These are phyloP conservation scores for Fagopyrum homotropicum DNA, from an alignment of 148 eudicot genomes.

Conservation along the genomic window DNA sequence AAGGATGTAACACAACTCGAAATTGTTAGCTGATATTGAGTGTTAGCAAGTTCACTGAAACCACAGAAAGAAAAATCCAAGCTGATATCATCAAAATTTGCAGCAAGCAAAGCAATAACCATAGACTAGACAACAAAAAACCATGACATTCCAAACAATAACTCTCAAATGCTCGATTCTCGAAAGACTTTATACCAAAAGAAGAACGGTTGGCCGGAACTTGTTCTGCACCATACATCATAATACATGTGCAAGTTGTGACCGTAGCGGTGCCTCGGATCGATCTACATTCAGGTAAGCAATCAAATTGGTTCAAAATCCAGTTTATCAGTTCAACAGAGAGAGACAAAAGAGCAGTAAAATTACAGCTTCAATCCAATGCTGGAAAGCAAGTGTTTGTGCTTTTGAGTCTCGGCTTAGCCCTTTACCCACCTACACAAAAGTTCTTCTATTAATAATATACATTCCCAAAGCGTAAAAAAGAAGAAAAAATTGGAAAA, in stretches of 20 bases:
- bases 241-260: constrained; percentile 80
- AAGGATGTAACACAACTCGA: neutral
- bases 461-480: neutral
- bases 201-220: constrained; percentile 89
- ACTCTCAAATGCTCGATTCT: neutral
- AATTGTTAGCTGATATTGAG: neutral
- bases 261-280: constrained; percentile 96
- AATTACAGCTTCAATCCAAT: constrained; percentile 97
- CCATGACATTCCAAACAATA: neutral
- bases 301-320: neutral
- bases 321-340: neutral
- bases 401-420: constrained; percentile 70
- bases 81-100: neutral
- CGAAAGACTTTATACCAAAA: constrained; percentile 56
- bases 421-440: constrained; percentile 84
- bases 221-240: constrained; percentile 66
- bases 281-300: constrained; percentile 44
- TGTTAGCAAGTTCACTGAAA: neutral
- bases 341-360: neutral
- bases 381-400: constrained; percentile 83
- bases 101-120: neutral
- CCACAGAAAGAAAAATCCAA: neutral
- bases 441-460: neutral
- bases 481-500: neutral
- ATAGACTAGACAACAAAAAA: neutral